These are phyloP conservation scores for Hyphopichia wangnamkhiaoensis DNA, from an alignment of 1,139 yeast species.

Conservation along the genomic window DNA sequence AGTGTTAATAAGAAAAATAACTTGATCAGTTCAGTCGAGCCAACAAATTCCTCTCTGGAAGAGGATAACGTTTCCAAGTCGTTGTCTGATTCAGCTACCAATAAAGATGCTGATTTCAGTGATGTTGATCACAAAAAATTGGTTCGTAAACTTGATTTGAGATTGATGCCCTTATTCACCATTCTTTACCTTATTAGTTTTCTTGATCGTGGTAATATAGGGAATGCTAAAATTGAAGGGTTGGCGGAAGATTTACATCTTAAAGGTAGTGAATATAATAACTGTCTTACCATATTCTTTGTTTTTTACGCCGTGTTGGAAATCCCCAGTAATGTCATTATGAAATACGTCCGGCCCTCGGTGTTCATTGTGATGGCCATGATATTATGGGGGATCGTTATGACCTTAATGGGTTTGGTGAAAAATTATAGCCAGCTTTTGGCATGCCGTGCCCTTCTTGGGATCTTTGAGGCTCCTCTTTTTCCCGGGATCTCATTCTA, in stretches of 20 bases:
- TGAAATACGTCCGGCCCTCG: slow-evolving; percentile 43
- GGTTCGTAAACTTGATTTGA: slow-evolving; percentile 1
- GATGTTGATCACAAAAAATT: slow-evolving; percentile 3
- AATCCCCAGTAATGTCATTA: slow-evolving; percentile 11
- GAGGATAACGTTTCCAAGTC: not conserved
- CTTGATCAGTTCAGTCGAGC: not conserved
- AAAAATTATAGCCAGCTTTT: slow-evolving; percentile 35
- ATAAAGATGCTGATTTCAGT: slow-evolving; percentile 2
- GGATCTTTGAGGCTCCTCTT: slow-evolving; percentile 48
- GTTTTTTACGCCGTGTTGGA: slow-evolving; percentile 72
- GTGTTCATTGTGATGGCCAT: not conserved
- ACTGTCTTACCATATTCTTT: slow-evolving; percentile 66
- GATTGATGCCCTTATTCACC: not conserved
- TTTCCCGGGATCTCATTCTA: slow-evolving; percentile 54
- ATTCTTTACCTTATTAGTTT: slow-evolving; percentile 1
- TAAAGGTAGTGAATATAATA: slow-evolving; percentile 60
- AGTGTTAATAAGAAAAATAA: not conserved
- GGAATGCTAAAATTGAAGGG: slow-evolving; percentile 73
- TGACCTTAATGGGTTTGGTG: not conserved
- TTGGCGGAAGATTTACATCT: slow-evolving; percentile 52
- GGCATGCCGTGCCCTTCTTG: slow-evolving; percentile 45
- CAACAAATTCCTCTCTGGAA: not conserved
- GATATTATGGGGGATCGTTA: slow-evolving; percentile 1
- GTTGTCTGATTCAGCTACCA: not conserved
- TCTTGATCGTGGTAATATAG: slow-evolving; percentile 37